phyloP scores from a whole-genome alignment of 345 rosid genomes.

The Aethionema arabicum region DNA sequence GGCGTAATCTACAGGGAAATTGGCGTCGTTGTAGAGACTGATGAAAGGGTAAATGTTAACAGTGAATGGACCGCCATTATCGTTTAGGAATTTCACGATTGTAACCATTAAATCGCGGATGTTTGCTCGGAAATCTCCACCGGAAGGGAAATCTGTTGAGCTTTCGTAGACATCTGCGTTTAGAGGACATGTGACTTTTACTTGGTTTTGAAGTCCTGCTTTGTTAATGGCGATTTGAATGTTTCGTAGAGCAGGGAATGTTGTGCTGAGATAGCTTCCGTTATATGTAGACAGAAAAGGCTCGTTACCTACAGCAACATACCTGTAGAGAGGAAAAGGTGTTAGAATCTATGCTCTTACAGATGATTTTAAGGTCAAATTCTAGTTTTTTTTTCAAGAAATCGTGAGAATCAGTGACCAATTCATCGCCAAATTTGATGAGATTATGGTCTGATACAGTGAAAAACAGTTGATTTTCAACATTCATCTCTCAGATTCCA shows the following conservation, averaged over 20 bases:
- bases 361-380: too few relatives aligned
- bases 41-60: conserved; percentile 94
- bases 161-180: conserved; percentile 84
- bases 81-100: conserved; percentile 70
- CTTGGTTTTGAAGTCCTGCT: conserved; percentile 72
- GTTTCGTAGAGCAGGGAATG: conserved; percentile 77
- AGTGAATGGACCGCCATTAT: conserved; percentile 67
- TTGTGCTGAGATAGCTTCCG: conserved; percentile 58
- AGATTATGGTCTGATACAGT: too few relatives aligned
- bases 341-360: too few relatives aligned
- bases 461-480: too few relatives aligned
- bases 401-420: conserved; percentile 2
- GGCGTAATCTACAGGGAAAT: conserved; percentile 86
- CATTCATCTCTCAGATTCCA: conserved; percentile 1
- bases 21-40: conserved; percentile 69
- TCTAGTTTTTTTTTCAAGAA: too few relatives aligned
- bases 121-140: conserved; percentile 82
- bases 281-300: conserved; percentile 85
- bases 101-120: conserved; percentile 73
- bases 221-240: conserved; percentile 75
- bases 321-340: conserved; percentile 42
- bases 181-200: conserved; percentile 74
- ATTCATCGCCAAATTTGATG: background rate
- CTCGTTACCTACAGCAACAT: conserved; percentile 94
- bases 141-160: conserved; percentile 55